phyloP scores from a whole-genome alignment of 352 stramenopile species.

The Phytopythium ostracodes region DNA sequence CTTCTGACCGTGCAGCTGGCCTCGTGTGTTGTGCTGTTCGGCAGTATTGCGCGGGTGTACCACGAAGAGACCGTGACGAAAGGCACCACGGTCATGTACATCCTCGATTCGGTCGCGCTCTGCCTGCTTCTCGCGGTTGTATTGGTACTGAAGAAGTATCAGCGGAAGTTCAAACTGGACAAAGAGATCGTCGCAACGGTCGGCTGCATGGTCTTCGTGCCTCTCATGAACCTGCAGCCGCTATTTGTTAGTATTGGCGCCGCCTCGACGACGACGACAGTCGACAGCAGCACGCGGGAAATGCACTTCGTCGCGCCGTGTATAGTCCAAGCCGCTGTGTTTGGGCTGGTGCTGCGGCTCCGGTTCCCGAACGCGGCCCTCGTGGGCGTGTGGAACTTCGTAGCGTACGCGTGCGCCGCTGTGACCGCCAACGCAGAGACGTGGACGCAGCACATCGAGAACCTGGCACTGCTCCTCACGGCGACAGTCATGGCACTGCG shows the following conservation, averaged over 20 bases:
- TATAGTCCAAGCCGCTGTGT: slow-evolving; percentile 51
- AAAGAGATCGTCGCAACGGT: slow-evolving; percentile 31
- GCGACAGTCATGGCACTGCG: slow-evolving; percentile 27
- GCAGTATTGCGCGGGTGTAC: slow-evolving; percentile 41
- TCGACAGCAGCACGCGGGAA: slow-evolving; percentile 7
- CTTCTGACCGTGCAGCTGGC: slow-evolving; percentile 33
- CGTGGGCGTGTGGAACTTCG: slow-evolving; percentile 38
- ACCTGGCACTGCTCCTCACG: slow-evolving; percentile 33
- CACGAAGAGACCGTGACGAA: slow-evolving; percentile 18
- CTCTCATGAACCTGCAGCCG: slow-evolving; percentile 37
- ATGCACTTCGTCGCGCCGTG: slow-evolving; percentile 40
- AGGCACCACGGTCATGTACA: slow-evolving; percentile 28
- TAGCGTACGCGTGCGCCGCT: slow-evolving; percentile 26
- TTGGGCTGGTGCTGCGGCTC: slow-evolving; percentile 51
- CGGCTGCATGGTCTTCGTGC: slow-evolving; percentile 29
- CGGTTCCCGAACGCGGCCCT: slow-evolving; percentile 50
- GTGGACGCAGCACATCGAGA: slow-evolving; percentile 38
- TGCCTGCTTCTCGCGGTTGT: slow-evolving; percentile 18
- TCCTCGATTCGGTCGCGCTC: slow-evolving; percentile 27
- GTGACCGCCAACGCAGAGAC: slow-evolving; percentile 13
- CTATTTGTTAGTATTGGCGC: slow-evolving; percentile 12
- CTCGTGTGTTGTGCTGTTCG: slow-evolving; percentile 25
- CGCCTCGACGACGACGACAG: not conserved
- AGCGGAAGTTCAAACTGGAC: slow-evolving; percentile 19
- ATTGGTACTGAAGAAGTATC: slow-evolving; percentile 28